Conservation (phyloP, 1,284 basidiomycete species). For the Ganoderma meredithae region DNA sequence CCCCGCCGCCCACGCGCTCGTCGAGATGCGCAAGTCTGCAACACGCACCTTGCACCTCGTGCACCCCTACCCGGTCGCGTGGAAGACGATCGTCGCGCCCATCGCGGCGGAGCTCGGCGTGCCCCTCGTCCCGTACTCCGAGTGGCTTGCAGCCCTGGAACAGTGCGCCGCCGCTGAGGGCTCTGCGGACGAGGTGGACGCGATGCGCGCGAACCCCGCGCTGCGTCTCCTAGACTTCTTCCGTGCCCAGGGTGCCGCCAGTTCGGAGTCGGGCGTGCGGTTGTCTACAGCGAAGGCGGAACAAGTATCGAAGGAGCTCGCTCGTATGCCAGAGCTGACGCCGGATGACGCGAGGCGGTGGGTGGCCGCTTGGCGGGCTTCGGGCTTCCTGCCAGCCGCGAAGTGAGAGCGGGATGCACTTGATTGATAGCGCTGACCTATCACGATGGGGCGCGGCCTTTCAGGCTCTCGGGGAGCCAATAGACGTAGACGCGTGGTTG, state of each 20-base stretch:
- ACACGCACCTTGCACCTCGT: conserved; percentile 36
- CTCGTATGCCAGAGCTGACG: conserved; percentile 8
- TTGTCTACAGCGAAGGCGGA: conserved; percentile 22
- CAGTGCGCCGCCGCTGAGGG: background rate
- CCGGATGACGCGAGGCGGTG: conserved; percentile 9
- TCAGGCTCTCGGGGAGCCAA: too few relatives aligned
- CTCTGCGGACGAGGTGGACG: conserved; percentile 19
- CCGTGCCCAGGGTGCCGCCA: conserved; percentile 5
- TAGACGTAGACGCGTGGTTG: too few relatives aligned
- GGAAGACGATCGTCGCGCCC: conserved; percentile 26
- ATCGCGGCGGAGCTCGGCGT: conserved; percentile 31
- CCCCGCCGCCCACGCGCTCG: conserved; percentile 30
- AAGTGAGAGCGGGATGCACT: background rate
- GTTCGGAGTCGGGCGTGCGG: background rate
- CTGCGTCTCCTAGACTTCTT: conserved; percentile 36
- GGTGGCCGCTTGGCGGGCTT: conserved; percentile 17
- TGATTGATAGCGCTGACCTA: too few relatives aligned
- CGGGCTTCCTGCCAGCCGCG: conserved; percentile 13
- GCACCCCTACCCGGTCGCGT: conserved; percentile 35
- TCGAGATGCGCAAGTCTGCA: conserved; percentile 32
- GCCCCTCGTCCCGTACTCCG: conserved; percentile 28
- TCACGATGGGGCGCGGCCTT: too few relatives aligned
- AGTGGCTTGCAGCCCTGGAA: conserved; percentile 30
- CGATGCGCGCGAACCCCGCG: conserved; percentile 31
- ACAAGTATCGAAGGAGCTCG: conserved; percentile 9